Evolutionary conservation across 371 early-diverging fungal genomes (phyloP).

Genomic region (Synchytrium microbalum): DNA sequence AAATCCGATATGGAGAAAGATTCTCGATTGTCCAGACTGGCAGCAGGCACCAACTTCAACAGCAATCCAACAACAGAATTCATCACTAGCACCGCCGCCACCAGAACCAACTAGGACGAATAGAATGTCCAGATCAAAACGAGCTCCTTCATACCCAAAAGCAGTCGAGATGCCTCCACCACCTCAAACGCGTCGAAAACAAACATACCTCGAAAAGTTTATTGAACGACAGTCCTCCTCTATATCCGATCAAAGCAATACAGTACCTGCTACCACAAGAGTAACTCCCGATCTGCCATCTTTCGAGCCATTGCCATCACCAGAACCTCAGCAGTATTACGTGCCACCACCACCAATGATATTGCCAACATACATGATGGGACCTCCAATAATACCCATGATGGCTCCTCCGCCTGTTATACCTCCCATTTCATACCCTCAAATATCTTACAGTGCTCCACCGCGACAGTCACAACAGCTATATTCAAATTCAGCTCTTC

Average conservation of each 20-base stretch:
- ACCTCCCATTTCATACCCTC: not conserved
- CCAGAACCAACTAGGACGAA: not conserved
- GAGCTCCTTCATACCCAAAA: not conserved
- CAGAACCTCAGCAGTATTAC: not conserved
- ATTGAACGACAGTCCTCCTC: not conserved
- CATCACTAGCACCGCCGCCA: too few relatives aligned
- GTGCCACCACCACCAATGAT: not conserved
- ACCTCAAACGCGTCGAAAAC: not conserved
- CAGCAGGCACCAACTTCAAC: not conserved
- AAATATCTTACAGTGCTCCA: not conserved
- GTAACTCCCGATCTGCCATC: not conserved
- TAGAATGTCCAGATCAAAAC: not conserved
- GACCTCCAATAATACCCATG: not conserved
- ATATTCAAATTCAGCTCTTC: not conserved
- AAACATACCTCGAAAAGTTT: not conserved
- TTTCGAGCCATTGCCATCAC: not conserved
- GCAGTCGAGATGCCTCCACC: not conserved
- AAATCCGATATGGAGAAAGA: not conserved
- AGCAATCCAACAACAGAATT: too few relatives aligned
- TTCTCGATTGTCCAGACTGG: not conserved
- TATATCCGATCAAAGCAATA: not conserved
- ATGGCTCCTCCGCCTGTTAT: not conserved
- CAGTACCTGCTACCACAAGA: not conserved
- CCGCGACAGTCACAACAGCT: too few relatives aligned
- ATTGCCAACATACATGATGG: not conserved